These are phyloP conservation scores for Rhizopus sp. DNA, from an alignment of 371 early-diverging fungal species.

Conservation along the genomic window DNA sequence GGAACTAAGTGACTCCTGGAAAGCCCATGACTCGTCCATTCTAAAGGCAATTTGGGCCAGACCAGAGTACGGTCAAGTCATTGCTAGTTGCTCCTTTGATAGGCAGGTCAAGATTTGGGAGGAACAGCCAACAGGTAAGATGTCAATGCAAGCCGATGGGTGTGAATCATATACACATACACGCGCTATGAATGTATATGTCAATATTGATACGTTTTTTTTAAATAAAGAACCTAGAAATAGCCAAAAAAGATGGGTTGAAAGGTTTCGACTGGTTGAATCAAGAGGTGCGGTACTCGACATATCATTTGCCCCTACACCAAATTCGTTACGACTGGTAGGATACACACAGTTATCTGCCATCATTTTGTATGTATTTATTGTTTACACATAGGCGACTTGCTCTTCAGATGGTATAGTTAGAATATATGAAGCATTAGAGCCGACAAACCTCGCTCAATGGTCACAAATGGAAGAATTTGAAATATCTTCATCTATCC, in stretches of 20 bases:
- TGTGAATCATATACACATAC: not conserved
- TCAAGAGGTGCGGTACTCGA: constrained; percentile 79
- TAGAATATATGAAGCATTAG: constrained; percentile 89
- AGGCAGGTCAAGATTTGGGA: constrained; percentile 90
- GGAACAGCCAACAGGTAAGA: constrained; percentile 74
- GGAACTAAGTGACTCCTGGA: constrained; percentile 86
- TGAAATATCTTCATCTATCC: constrained; percentile 29
- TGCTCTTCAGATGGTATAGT: constrained; percentile 86
- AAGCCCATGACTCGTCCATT: constrained; percentile 89
- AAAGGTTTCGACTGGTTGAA: constrained; percentile 70
- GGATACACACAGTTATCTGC: not conserved
- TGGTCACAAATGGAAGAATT: constrained; percentile 85
- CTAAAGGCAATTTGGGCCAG: constrained; percentile 88
- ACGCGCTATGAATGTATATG: not conserved
- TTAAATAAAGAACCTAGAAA: constrained; percentile 55
- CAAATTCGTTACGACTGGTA: constrained; percentile 75
- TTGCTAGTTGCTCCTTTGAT: constrained; percentile 93
- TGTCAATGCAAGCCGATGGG: not conserved
- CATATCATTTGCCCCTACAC: constrained; percentile 87
- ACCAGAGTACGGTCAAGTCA: constrained; percentile 91
- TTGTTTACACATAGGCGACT: constrained; percentile 64
- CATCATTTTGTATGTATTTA: not conserved
- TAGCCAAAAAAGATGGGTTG: constrained; percentile 71
- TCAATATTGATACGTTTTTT: not conserved
- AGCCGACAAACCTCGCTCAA: constrained; percentile 74